Base-by-base conservation (phyloP, 1,284 basidiomycete genomes). In the Sporisorium exsertum region DNA sequence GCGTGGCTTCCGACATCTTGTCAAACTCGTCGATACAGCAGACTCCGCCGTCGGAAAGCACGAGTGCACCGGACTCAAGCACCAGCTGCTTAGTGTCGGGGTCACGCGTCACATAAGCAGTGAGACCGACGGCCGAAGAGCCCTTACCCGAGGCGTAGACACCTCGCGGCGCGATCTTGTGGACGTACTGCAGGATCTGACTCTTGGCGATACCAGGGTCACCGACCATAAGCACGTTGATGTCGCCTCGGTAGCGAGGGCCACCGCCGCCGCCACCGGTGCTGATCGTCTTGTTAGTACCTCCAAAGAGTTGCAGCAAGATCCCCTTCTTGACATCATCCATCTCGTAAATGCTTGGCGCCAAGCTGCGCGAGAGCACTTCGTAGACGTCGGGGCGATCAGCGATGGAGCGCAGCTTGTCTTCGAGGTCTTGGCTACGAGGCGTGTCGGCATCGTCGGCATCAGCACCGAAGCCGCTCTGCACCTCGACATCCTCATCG, bases 21-120 rank as follows among this genome's bases (percentile, higher is more conserved):
- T 99, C 97, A 82, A 99, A 99, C 87, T 98, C 96, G 84, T 99
- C 96, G 79, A 99, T 99, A 86, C 97, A 99, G 87, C 97, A 99
- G 5, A 98, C 94, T 86, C 96, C 96, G 2, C 96, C 96, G 79
- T 99, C 97, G 80, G 94, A 95, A 59, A 99, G 88, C 1, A 99
- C 97, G 4, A 99, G 90, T 0, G 97, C 96, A 80, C 96, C 96
- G 88, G 94, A 95, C 85, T 99, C 96, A 58, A 99, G 89, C 6
- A 99, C 97, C 18, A 99, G 90, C 85, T 99, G 96, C 87, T 97
- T 97, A 42, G 94, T 94, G 86, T 99, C 96, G 0, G 96, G 95
- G 87, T 99, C 96, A 54, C 96, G 91, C 22, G 96, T 99, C 22
- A 99, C 94, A 86, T 98, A 98, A 0, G 96, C 96, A 1, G 97